A percentile compares a stretch with the other conserved stretches of the same genome.
Evolutionary conservation across 2,329 filamentous ascomycete genomes (phyloP).

Genomic region (Colletotrichum somersetense): DNA sequence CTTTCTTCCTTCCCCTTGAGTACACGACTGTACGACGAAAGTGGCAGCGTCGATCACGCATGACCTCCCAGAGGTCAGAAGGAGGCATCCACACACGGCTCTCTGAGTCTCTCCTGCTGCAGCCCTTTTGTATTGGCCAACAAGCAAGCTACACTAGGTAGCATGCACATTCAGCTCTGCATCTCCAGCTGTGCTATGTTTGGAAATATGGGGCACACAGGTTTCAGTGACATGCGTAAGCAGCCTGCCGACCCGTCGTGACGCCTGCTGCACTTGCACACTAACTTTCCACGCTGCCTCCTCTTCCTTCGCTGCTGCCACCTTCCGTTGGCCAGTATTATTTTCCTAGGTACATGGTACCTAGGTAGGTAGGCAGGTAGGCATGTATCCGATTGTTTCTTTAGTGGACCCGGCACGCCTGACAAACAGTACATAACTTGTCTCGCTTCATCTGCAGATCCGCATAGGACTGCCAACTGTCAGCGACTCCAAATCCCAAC

Average conservation of each 20-base stretch:
- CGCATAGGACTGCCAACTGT: conserved; percentile 19
- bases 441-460: conserved; percentile 4
- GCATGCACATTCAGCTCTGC: conserved; percentile 11
- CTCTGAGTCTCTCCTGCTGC: neutral
- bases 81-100: neutral
- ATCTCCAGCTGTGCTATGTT: conserved; percentile 35
- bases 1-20: too few relatives aligned
- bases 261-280: conserved; percentile 6
- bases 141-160: neutral
- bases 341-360: too few relatives aligned
- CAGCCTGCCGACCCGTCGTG: conserved; percentile 24
- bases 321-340: neutral
- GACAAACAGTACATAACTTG: conserved; percentile 3
- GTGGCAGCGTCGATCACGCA: conserved; percentile 15
- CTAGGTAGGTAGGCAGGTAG: too few relatives aligned
- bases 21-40: neutral
- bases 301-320: neutral
- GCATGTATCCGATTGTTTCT: neutral
- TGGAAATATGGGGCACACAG: conserved; percentile 34
- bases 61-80: neutral
- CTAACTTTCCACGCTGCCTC: neutral
- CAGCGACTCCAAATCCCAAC: conserved; percentile 7
- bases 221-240: conserved; percentile 40
- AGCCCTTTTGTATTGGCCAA: conserved; percentile 11
- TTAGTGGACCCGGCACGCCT: neutral